phyloP scores from a whole-genome alignment of 2,329 filamentous ascomycete species.

The Fusarium piperis region DNA sequence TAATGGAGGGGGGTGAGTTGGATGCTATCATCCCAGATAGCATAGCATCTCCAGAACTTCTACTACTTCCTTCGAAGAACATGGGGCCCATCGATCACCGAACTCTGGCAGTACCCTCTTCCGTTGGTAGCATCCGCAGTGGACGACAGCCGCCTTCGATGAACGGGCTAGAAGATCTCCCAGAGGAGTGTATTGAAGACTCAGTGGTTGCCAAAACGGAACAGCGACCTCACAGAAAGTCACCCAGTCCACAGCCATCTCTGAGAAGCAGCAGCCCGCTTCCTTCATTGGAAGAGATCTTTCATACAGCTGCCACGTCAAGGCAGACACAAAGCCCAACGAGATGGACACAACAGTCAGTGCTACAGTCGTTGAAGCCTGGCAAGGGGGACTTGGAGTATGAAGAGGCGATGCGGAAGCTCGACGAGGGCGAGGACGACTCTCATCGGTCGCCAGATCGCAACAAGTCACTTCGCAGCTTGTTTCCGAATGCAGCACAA shows the following conservation, averaged over 20 bases:
- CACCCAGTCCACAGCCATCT: constrained; percentile 30
- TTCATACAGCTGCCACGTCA: constrained; percentile 52
- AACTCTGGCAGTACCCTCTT: constrained; percentile 25
- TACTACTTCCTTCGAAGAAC: constrained; percentile 13
- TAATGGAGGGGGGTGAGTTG: constrained; percentile 11
- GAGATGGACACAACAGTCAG: constrained; percentile 42
- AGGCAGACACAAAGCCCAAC: constrained; percentile 49
- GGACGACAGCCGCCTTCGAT: constrained; percentile 61
- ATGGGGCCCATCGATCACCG: constrained; percentile 8
- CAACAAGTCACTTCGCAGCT: constrained; percentile 38
- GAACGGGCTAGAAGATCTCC: constrained; percentile 46
- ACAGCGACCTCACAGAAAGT: constrained; percentile 18
- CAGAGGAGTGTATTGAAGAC: constrained; percentile 34
- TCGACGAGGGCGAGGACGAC: constrained; percentile 50
- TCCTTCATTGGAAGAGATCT: constrained; percentile 52
- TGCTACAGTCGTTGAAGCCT: constrained; percentile 39
- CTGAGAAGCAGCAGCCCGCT: constrained; percentile 48
- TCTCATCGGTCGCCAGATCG: constrained; percentile 38
- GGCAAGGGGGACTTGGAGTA: constrained; percentile 50
- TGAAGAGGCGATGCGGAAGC: constrained; percentile 55
- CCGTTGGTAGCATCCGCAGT: constrained; percentile 54
- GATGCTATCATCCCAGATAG: constrained; percentile 39
- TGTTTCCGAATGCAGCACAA: constrained; percentile 49
- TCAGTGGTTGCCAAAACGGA: constrained; percentile 38
- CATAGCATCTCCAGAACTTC: constrained; percentile 26